Conservation (phyloP, 2,329 filamentous ascomycete genomes). For the Stagonosporopsis rhizophila region DNA sequence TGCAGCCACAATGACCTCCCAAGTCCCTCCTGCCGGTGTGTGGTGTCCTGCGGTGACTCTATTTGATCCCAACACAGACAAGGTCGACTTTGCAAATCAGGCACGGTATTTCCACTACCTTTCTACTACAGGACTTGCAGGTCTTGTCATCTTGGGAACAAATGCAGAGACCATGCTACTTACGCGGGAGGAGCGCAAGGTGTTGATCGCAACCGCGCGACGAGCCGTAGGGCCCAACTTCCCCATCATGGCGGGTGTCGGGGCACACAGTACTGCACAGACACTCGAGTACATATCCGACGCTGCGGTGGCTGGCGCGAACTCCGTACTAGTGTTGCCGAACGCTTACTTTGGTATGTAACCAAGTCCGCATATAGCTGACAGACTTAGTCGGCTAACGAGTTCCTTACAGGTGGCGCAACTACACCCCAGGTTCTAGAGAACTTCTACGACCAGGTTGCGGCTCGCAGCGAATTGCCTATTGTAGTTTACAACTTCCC, state of each 20-base stretch:
- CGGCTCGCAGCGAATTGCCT: constrained; percentile 64
- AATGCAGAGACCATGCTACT: constrained; percentile 55
- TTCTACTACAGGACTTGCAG: constrained; percentile 49
- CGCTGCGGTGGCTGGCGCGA: constrained; percentile 47
- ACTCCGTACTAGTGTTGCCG: constrained; percentile 52
- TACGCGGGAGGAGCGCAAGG: constrained; percentile 49
- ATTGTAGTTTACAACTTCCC: constrained; percentile 77
- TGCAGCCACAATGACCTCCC: constrained; percentile 14
- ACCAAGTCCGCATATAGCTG: not conserved
- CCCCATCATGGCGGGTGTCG: constrained; percentile 52
- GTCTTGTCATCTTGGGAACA: constrained; percentile 52
- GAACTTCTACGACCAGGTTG: constrained; percentile 56
- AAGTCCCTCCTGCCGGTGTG: constrained; percentile 28
- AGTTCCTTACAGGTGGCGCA: constrained; percentile 18
- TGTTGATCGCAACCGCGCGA: constrained; percentile 48
- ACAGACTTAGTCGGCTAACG: not conserved
- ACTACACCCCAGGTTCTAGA: constrained; percentile 51
- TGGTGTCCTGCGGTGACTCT: constrained; percentile 52
- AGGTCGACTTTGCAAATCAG: constrained; percentile 49
- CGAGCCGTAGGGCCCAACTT: constrained; percentile 48
- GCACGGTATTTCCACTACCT: constrained; percentile 52
- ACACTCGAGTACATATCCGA: constrained; percentile 50
- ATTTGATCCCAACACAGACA: constrained; percentile 48
- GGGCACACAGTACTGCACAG: constrained; percentile 51
- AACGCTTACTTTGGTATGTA: constrained; percentile 52